These are phyloP conservation scores for Sphagnurus paluster DNA, from an alignment of 1,284 basidiomycete genomes.

Conservation along the genomic window DNA sequence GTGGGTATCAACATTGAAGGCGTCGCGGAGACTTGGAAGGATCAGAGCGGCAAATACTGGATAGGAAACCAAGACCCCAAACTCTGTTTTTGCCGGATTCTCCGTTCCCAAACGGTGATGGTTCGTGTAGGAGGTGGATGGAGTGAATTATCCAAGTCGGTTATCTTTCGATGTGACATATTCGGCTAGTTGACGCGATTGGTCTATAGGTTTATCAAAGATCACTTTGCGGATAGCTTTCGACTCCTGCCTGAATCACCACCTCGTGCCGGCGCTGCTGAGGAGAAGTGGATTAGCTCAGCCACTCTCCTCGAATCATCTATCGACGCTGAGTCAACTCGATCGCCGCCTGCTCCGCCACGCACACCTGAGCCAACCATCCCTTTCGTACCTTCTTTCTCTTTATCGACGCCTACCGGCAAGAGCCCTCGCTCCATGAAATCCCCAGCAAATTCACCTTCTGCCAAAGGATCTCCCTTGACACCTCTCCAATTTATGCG, in stretches of 20 bases:
- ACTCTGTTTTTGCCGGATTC: conserved; percentile 88
- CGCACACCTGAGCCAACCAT: conserved; percentile 68
- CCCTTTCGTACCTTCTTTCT: conserved; percentile 45
- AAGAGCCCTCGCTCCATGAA: conserved; percentile 49
- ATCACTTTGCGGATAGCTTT: conserved; percentile 83
- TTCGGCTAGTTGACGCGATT: conserved; percentile 17
- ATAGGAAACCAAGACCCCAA: conserved; percentile 88
- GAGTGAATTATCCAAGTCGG: conserved; percentile 85
- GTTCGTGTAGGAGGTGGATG: conserved; percentile 95
- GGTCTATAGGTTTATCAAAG: conserved; percentile 77
- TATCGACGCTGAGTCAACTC: conserved; percentile 38
- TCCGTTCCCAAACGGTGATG: conserved; percentile 94
- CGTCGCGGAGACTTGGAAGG: conserved; percentile 82
- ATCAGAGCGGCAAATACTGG: conserved; percentile 94
- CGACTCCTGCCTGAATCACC: conserved; percentile 64
- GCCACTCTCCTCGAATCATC: conserved; percentile 59
- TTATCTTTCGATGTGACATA: conserved; percentile 14
- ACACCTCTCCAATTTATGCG: conserved; percentile 52
- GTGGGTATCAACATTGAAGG: conserved; percentile 85
- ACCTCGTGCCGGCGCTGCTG: conserved; percentile 47
- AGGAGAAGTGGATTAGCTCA: conserved; percentile 84
- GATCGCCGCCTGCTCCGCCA: conserved; percentile 48
- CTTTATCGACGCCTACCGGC: conserved; percentile 44
- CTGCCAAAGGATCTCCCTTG: conserved; percentile 46
- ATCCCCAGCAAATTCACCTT: conserved; percentile 35